These are phyloP conservation scores for Tolypocladium ovalisporum DNA, from an alignment of 2,329 filamentous ascomycete species.

Conservation along the genomic window DNA sequence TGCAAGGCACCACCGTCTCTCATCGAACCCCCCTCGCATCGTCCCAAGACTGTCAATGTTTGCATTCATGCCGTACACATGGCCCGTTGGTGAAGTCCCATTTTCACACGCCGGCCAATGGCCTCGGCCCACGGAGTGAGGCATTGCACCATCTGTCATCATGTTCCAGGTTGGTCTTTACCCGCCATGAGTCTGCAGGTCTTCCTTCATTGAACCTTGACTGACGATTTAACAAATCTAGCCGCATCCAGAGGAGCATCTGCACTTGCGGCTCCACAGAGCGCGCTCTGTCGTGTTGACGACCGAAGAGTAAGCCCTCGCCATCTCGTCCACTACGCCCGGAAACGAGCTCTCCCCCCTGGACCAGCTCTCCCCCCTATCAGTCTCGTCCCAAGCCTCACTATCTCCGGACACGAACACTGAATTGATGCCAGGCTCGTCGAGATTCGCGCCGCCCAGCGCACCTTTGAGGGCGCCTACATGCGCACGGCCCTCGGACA, in stretches of 20 bases:
- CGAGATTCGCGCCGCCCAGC: slow-evolving; percentile 86
- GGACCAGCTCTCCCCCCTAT: not conserved
- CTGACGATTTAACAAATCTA: slow-evolving; percentile 14
- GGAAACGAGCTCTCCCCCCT: too few relatives aligned
- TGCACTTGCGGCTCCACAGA: slow-evolving; percentile 72
- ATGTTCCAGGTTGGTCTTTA: slow-evolving; percentile 8
- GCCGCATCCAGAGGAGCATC: slow-evolving; percentile 60
- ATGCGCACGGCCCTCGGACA: slow-evolving; percentile 89
- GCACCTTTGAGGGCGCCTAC: slow-evolving; percentile 96
- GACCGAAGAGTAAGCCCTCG: slow-evolving; percentile 50
- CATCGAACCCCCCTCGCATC: not conserved
- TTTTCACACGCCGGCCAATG: not conserved
- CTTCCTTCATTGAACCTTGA: not conserved
- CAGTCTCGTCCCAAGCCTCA: slow-evolving; percentile 7
- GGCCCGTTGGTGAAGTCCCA: not conserved
- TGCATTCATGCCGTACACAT: not conserved
- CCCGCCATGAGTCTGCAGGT: not conserved
- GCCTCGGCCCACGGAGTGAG: not conserved
- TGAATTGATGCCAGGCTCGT: slow-evolving; percentile 49
- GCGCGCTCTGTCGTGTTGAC: slow-evolving; percentile 77
- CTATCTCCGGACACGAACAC: not conserved
- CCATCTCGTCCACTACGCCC: not conserved
- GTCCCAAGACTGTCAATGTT: not conserved
- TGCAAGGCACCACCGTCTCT: not conserved
- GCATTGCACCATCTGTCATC: not conserved